Percentiles rank a stretch among this genome's conserved stretches.
phyloP scores from a whole-genome alignment of 140 eudicot genomes.

The Stevia rebaudiana region DNA sequence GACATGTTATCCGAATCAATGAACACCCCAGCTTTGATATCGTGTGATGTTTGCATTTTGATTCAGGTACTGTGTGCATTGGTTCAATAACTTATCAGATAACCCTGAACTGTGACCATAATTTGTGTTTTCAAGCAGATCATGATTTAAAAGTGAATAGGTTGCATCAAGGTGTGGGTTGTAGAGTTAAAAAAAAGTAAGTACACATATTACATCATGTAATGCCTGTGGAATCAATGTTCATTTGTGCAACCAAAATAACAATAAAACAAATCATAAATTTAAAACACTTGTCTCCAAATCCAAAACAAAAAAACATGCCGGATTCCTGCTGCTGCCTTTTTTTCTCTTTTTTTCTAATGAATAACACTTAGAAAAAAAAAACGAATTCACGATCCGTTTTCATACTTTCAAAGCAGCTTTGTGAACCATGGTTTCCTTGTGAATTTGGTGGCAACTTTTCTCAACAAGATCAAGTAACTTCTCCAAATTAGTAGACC shows the following conservation, averaged over 20 bases:
- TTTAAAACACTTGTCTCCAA: not conserved
- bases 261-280: not conserved
- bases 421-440: conserved; percentile 96
- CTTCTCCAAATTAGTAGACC: conserved; percentile 82
- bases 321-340: not conserved
- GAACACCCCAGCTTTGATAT: no score
- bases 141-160: not conserved
- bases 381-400: not conserved
- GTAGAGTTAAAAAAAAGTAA: not conserved
- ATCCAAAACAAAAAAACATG: not conserved
- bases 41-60: no score
- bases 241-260: not conserved
- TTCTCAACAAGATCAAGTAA: conserved; percentile 87
- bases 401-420: conserved; percentile 50
- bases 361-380: no score
- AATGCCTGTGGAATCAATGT: not conserved
- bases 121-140: not conserved
- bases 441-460: conserved; percentile 94
- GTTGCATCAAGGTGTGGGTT: not conserved
- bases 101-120: no score
- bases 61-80: no score
- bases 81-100: no score
- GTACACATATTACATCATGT: conserved; percentile 19
- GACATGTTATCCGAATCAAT: no score
- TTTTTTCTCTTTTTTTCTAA: no score